A percentile compares a stretch with the other conserved stretches of the same genome.
phyloP scores from a whole-genome alignment of 2,329 filamentous ascomycete species.

The Biscogniauxia marginata region DNA sequence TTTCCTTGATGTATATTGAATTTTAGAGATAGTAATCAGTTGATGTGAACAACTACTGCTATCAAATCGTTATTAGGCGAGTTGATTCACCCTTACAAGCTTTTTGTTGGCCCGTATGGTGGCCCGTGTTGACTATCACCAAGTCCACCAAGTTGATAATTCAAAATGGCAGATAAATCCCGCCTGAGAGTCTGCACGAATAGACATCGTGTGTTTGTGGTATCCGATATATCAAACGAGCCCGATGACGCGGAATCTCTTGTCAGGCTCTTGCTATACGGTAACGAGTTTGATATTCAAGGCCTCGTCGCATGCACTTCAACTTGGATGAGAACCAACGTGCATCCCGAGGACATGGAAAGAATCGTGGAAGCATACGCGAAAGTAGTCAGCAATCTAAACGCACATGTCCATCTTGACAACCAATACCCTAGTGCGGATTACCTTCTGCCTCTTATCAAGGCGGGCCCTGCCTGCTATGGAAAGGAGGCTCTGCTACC shows the following conservation, averaged over 20 bases:
- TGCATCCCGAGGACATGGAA: conserved; percentile 34
- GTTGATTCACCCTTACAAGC: background rate
- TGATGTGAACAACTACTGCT: too few relatives aligned
- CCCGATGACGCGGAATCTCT: conserved; percentile 37
- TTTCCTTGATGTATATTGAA: too few relatives aligned
- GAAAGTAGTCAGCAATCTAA: conserved; percentile 39
- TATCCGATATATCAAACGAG: conserved; percentile 39
- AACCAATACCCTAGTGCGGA: conserved; percentile 35
- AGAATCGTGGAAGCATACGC: conserved; percentile 38
- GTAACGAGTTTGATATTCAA: conserved; percentile 38
- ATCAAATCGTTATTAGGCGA: background rate
- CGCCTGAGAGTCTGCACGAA: background rate
- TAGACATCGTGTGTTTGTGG: conserved; percentile 32
- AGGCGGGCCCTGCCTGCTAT: conserved; percentile 33
- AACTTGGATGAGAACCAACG: conserved; percentile 35
- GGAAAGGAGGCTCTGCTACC: background rate
- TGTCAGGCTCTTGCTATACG: conserved; percentile 36
- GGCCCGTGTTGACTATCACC: background rate
- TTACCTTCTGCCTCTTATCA: conserved; percentile 30
- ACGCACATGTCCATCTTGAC: conserved; percentile 41
- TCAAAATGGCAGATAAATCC: background rate
- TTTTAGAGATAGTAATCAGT: too few relatives aligned
- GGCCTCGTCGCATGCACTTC: conserved; percentile 38
- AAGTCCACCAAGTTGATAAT: background rate
- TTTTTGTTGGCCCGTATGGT: too few relatives aligned